Base-by-base conservation (phyloP, 768 basidiomycete genomes). In the Cantharellus anzutake region DNA sequence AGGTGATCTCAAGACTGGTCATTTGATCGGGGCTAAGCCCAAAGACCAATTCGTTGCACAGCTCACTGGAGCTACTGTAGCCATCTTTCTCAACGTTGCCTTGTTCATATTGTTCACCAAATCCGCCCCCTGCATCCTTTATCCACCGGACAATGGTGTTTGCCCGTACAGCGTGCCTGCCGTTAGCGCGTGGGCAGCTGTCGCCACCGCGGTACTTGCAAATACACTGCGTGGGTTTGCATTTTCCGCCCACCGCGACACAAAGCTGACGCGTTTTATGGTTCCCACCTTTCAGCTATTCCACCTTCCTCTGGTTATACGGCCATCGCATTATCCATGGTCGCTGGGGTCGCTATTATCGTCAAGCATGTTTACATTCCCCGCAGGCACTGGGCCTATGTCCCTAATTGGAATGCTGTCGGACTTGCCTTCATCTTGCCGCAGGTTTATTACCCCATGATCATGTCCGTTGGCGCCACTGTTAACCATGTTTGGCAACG, bases 11-110 rank as follows among this genome's bases (percentile, higher is more conserved):
- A 82, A 83, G 70, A 80, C 82, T 16, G 79, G 80, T 62, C 81
- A 81, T 67, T 78, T 83, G 60, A 74, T 82, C 37, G 73, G 81
- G 56, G 77, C 80, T 7, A 82, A 80, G 64, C 81, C 81, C 48
- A 74, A 70, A 59, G 78, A 79, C 68, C 78, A 82, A 69, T 82
- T 82, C 65, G 71, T 78, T 61, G 79, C 77, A 35, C 80, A 81
- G 68, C 69, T 81, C 3, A 73, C 71, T 62, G 81, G 81, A 57
- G 72, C 80, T 29, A 71, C 80, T 59, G 77, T 81, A 55, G 75
- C 82, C 29, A 71, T 81, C 41, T 82, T 83, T 73, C 70, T 82
- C 68, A 74, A 73, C 59, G 72, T 73, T 3, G 80, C 80, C 14
- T 67, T 82, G 60, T 81, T 79, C 65, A 71, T 82, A 61, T 72